phyloP scores from a whole-genome alignment of 2,329 filamentous ascomycete genomes.

The Berkeleyomyces basicola region DNA sequence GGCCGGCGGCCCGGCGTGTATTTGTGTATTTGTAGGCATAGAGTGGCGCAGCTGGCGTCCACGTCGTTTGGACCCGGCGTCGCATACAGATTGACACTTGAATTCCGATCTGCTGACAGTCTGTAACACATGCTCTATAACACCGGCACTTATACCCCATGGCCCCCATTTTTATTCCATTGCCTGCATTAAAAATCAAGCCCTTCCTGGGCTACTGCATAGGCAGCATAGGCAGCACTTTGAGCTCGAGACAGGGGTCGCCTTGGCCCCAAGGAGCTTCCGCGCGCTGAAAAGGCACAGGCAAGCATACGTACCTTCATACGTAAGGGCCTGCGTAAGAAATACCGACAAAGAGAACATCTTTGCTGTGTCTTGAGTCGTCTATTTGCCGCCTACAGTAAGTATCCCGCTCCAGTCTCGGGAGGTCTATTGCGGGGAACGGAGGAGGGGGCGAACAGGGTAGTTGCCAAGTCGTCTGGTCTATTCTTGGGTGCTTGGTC shows the following conservation, averaged over 20 bases:
- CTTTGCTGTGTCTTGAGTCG: not conserved
- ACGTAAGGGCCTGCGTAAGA: not conserved
- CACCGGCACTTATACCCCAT: not conserved
- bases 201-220: not conserved
- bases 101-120: not conserved
- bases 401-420: not conserved
- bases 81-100: not conserved
- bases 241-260: not conserved
- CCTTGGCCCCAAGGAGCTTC: not conserved
- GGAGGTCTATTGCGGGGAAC: not conserved
- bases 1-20: too few species aligned
- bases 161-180: not conserved
- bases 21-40: too few species aligned
- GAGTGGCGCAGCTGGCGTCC: too few species aligned
- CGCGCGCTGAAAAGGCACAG: not conserved
- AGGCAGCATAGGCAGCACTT: not conserved
- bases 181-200: not conserved
- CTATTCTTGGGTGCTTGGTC: not conserved
- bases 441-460: not conserved
- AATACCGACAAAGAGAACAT: not conserved
- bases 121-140: not conserved
- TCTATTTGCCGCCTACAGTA: not conserved
- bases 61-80: not conserved
- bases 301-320: not conserved
- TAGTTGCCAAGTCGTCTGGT: not conserved